A percentile compares a stretch with the other conserved stretches of the same genome.
These are phyloP conservation scores for Vitis rotundifolia DNA, from an alignment of 164 flowering plant species.

Conservation along the genomic window DNA sequence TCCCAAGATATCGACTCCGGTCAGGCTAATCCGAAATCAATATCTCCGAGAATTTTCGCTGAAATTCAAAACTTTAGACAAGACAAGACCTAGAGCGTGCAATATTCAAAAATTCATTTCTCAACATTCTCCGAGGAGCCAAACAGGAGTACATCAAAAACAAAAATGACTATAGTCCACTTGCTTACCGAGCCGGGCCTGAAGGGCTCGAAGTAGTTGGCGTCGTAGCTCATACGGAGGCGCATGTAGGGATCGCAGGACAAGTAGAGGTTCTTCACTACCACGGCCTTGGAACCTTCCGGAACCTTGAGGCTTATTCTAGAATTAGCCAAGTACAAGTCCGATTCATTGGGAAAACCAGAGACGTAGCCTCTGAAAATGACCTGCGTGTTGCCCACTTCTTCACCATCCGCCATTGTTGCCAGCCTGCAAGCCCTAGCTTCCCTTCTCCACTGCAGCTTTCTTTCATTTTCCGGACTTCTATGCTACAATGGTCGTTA, in stretches of 20 bases:
- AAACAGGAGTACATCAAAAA: slow-evolving; percentile 5
- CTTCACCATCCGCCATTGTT: slow-evolving; percentile 16
- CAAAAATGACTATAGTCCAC: too few species aligned
- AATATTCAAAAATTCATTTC: too few species aligned
- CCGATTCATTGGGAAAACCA: slow-evolving; percentile 43
- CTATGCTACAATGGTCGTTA: too few species aligned
- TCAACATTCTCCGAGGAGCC: neutral
- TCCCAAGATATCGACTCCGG: too few species aligned
- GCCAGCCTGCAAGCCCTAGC: neutral
- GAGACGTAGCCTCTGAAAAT: slow-evolving; percentile 26
- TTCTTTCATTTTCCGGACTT: too few species aligned
- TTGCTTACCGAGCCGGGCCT: slow-evolving; percentile 36
- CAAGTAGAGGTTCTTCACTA: slow-evolving; percentile 59
- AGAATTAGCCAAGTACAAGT: slow-evolving; percentile 23
- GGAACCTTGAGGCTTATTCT: slow-evolving; percentile 25
- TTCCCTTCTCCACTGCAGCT: neutral
- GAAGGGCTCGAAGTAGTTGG: slow-evolving; percentile 23
- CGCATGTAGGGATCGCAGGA: slow-evolving; percentile 71
- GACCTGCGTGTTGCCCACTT: slow-evolving; percentile 32
- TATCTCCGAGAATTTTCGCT: slow-evolving; percentile 8
- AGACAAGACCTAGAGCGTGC: too few species aligned
- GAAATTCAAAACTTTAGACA: too few species aligned
- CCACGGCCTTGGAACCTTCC: slow-evolving; percentile 29
- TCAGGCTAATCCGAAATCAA: neutral
- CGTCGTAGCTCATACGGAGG: slow-evolving; percentile 33